Evolutionary conservation across 805 yeast genomes (phyloP).

Genomic region (Ogataea glucozyma): DNA sequence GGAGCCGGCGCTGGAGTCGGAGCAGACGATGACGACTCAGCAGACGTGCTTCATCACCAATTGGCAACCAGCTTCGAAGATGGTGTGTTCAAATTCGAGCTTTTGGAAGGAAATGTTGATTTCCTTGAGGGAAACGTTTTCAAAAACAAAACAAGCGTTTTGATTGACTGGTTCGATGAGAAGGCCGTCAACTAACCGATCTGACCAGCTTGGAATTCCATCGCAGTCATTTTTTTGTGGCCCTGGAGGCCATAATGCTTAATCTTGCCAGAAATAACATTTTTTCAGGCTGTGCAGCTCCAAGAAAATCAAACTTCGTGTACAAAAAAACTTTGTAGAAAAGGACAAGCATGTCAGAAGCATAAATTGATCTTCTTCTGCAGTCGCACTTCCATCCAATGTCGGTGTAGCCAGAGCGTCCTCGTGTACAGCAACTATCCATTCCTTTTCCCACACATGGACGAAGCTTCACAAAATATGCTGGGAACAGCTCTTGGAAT

Average conservation of each 20-base stretch:
- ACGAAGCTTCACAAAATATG: constrained; percentile 5
- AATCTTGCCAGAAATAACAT: too few relatives aligned
- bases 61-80: constrained; percentile 45
- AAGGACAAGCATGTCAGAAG: constrained; percentile 1
- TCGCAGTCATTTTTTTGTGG: background rate
- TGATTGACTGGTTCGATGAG: constrained; percentile 83
- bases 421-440: background rate
- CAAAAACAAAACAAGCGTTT: constrained; percentile 50
- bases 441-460: background rate
- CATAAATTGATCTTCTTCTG: too few relatives aligned
- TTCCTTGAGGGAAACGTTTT: constrained; percentile 72
- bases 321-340: background rate
- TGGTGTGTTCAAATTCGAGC: constrained; percentile 59
- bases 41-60: constrained; percentile 32
- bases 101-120: constrained; percentile 71
- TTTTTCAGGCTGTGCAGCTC: constrained; percentile 6
- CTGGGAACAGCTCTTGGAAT: constrained; percentile 15
- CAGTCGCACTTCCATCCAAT: too few relatives aligned
- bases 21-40: constrained; percentile 20
- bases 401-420: too few relatives aligned
- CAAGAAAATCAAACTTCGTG: background rate
- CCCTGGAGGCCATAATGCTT: constrained; percentile 1
- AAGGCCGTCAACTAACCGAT: constrained; percentile 54
- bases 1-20: constrained; percentile 28
- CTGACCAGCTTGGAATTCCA: background rate